A percentile compares a stretch with the other conserved stretches of the same genome.
These are phyloP conservation scores for Colletotrichum destructivum DNA, from an alignment of 2,329 filamentous ascomycete species.

Conservation along the genomic window DNA sequence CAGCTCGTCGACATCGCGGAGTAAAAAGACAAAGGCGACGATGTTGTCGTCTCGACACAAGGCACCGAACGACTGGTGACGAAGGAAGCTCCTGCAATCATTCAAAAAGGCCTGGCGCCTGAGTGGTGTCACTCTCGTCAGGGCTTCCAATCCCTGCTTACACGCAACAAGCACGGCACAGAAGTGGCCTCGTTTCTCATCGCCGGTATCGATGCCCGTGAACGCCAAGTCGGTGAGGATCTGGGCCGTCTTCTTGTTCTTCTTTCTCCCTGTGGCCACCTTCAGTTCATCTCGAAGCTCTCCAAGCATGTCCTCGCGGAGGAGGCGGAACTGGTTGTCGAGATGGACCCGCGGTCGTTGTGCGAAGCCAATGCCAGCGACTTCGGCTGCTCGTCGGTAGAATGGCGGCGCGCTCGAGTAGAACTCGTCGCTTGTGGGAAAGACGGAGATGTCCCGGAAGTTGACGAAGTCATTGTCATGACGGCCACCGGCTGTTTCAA, in stretches of 20 bases:
- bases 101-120: constrained; percentile 62
- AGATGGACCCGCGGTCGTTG: constrained; percentile 66
- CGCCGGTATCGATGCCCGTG: constrained; percentile 54
- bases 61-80: constrained; percentile 74
- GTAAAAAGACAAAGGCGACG: constrained; percentile 72
- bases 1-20: constrained; percentile 66
- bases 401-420: constrained; percentile 66
- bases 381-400: constrained; percentile 66
- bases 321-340: constrained; percentile 80
- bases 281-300: constrained; percentile 76
- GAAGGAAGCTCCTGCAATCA: constrained; percentile 66
- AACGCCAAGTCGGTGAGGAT: constrained; percentile 59
- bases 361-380: constrained; percentile 56
- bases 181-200: constrained; percentile 48
- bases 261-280: constrained; percentile 63
- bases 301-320: constrained; percentile 79
- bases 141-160: constrained; percentile 61
- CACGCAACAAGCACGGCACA: constrained; percentile 58
- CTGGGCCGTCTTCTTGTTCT: constrained; percentile 55
- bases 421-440: constrained; percentile 78
- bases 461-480: constrained; percentile 81
- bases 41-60: constrained; percentile 67
- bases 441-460: constrained; percentile 73
- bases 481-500: constrained; percentile 70
- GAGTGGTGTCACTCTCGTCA: constrained; percentile 50